phyloP scores from a whole-genome alignment of 2,329 filamentous ascomycete genomes.

The Xylaria sp. region DNA sequence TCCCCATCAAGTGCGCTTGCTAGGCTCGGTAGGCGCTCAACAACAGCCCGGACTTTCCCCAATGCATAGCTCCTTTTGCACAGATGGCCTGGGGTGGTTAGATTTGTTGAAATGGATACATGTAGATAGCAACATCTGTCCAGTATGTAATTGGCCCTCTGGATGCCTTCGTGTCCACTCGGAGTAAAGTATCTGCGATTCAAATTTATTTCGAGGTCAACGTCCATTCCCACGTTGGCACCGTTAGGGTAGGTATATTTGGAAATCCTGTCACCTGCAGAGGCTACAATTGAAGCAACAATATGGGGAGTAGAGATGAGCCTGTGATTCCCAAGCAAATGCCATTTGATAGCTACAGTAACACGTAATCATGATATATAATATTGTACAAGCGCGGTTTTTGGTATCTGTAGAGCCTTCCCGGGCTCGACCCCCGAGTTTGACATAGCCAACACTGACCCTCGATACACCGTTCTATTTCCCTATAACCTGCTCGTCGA shows the following conservation, averaged over 20 bases:
- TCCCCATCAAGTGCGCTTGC: conserved; percentile 21
- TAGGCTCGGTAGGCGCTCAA: conserved; percentile 26
- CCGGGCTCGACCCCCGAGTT: conserved; percentile 32
- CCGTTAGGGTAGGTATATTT: no score
- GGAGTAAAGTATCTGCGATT: neutral
- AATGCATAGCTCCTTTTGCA: conserved; percentile 10
- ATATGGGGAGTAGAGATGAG: no score
- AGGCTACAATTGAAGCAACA: no score
- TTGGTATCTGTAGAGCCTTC: conserved; percentile 39
- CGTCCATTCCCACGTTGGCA: no score
- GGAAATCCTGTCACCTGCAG: no score
- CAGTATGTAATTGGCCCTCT: no score
- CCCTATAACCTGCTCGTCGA: conserved; percentile 34
- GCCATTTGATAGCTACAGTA: conserved; percentile 25
- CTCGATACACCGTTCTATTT: conserved; percentile 36
- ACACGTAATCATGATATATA: conserved; percentile 33
- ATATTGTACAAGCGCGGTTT: conserved; percentile 40
- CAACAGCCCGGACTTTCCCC: conserved; percentile 34
- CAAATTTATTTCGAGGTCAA: neutral
- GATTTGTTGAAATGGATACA: no score
- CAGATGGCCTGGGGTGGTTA: no score
- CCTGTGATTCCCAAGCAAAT: conserved; percentile 2
- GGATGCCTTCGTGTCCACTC: neutral
- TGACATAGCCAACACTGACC: conserved; percentile 33
- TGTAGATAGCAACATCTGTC: no score